Conservation (phyloP, 1,139 yeast genomes). For the Pichia sp. region DNA sequence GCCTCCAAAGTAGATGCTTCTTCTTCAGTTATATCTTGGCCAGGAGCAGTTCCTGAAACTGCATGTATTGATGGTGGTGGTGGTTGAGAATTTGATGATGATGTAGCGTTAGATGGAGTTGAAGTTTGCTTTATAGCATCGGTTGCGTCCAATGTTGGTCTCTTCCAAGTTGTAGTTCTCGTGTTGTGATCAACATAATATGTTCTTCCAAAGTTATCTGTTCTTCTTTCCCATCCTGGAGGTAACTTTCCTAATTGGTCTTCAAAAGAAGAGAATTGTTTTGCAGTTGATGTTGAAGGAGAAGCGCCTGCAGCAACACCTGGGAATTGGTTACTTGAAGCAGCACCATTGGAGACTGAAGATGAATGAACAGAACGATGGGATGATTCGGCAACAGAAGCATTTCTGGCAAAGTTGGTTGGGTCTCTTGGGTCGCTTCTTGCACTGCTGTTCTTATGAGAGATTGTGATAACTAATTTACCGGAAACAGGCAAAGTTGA, state of each 20-base stretch:
- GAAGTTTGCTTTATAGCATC: conserved; percentile 62
- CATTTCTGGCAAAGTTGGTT: conserved; percentile 21
- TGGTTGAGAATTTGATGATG: neutral
- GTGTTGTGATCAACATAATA: conserved; percentile 98
- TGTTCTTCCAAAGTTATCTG: conserved; percentile 96
- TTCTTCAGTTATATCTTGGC: conserved; percentile 39
- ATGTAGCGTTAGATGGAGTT: conserved; percentile 74
- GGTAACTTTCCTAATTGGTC: conserved; percentile 97
- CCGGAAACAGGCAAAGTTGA: conserved; percentile 94
- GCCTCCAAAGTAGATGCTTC: conserved; percentile 80
- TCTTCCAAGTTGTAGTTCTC: conserved; percentile 97
- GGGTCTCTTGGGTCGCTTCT: conserved; percentile 32
- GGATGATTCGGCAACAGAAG: conserved; percentile 1
- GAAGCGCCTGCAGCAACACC: conserved; percentile 24
- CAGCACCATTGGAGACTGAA: conserved; percentile 3
- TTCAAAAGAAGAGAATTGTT: conserved; percentile 89
- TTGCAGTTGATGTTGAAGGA: conserved; percentile 27
- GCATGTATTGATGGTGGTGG: conserved; percentile 2
- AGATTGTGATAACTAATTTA: conserved; percentile 74
- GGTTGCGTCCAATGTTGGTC: conserved; percentile 78
- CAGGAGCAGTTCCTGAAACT: conserved; percentile 15
- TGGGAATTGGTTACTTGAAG: conserved; percentile 23
- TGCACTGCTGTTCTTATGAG: conserved; percentile 37
- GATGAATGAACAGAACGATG: neutral
- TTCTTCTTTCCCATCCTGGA: conserved; percentile 98